A percentile compares a stretch with the other conserved stretches of the same genome.
phyloP scores from a whole-genome alignment of 2,329 filamentous ascomycete species.

The Penicillium sumatraense region DNA sequence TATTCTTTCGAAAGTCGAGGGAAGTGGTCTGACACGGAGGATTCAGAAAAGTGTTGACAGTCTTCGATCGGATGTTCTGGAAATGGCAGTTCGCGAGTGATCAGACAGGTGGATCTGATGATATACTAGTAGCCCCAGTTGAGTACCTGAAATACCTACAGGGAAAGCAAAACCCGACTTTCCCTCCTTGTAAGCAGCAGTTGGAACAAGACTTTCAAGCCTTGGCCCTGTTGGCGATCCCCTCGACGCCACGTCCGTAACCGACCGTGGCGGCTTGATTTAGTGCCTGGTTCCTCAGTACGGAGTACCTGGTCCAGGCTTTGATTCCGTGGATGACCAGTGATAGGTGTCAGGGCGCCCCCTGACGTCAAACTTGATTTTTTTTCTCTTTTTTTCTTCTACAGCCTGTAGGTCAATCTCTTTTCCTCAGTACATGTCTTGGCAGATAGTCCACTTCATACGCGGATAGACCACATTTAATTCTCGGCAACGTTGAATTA shows the following conservation, averaged over 20 bases:
- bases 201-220: constrained; percentile 25
- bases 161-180: constrained; percentile 17
- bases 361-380: constrained; percentile 27
- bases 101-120: not conserved
- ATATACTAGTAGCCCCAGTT: not conserved
- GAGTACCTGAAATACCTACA: no score
- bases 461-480: not conserved
- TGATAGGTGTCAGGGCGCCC: constrained; percentile 1
- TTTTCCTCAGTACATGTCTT: constrained; percentile 1
- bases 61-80: constrained; percentile 18
- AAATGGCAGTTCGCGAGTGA: constrained; percentile 10
- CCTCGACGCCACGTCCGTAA: constrained; percentile 27
- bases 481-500: no score
- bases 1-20: no score
- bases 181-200: not conserved
- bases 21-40: no score
- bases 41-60: constrained; percentile 6
- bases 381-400: not conserved
- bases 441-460: not conserved
- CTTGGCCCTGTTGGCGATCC: constrained; percentile 24
- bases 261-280: constrained; percentile 7
- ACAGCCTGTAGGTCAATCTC: no score
- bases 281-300: constrained; percentile 1
- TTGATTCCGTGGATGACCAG: constrained; percentile 13
- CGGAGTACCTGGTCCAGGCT: constrained; percentile 19